Conservation (phyloP, 2,329 filamentous ascomycete species). For the Stachybotrys elegans region DNA sequence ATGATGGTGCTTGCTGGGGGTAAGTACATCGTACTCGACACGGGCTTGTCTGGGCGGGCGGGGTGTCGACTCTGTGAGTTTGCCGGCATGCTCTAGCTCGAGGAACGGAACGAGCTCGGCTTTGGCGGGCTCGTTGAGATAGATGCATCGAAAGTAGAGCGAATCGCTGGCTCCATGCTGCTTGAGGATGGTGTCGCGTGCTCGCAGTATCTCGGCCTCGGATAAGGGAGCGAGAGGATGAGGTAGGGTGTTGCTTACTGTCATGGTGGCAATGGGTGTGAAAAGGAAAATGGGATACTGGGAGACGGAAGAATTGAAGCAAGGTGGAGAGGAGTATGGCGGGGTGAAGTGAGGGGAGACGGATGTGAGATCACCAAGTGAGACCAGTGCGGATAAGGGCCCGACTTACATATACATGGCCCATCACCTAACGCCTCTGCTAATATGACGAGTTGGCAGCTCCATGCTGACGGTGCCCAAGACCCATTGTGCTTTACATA, state of each 20-base stretch:
- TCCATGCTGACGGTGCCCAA: no score
- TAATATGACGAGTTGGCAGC: no score
- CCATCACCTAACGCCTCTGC: no score
- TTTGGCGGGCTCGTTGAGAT: conserved; percentile 58
- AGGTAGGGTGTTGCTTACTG: conserved; percentile 6
- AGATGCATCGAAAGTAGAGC: conserved; percentile 52
- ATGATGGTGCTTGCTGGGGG: conserved; percentile 23
- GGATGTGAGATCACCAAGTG: no score
- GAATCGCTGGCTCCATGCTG: conserved; percentile 13
- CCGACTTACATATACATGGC: no score
- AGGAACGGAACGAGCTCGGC: conserved; percentile 53
- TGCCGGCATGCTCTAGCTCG: conserved; percentile 54
- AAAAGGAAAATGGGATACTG: no score
- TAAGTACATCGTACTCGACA: conserved; percentile 39
- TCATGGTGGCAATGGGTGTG: no score
- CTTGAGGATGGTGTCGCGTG: conserved; percentile 39
- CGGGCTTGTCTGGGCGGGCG: conserved; percentile 40
- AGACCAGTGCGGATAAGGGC: no score
- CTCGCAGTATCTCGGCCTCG: conserved; percentile 41
- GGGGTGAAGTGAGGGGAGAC: no score
- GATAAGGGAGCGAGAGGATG: conserved; percentile 46
- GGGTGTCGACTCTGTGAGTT: conserved; percentile 33
- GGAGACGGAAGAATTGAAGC: no score
- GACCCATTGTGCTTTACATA: no score
- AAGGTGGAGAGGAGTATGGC: no score